Evolutionary conservation across 768 basidiomycete genomes (phyloP), one percentile per base, ranked within the genome.

Genomic region (Xanthoconium stramineum): DNA sequence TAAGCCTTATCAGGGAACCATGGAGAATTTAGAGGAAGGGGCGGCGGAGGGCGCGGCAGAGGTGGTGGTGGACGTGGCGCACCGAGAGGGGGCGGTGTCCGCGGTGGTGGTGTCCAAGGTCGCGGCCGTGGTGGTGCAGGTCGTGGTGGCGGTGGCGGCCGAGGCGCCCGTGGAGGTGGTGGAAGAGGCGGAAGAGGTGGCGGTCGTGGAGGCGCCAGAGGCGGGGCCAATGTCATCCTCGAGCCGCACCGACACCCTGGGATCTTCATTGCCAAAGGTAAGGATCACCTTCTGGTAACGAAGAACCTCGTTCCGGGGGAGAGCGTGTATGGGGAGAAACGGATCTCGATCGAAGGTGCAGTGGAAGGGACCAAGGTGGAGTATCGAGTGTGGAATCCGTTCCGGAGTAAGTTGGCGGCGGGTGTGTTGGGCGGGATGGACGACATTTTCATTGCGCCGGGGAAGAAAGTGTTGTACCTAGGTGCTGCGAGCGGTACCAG

Each of bases 311-410:
- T 91, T 39, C 97, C 97, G 2, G 97, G 97, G 45, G 97, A 98
- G 70, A 89, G 90, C 8, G 96, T 99, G 11, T 99, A 99, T 72
- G 97, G 97, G 58, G 97, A 99, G 75, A 99, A 99, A 79, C 82
- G 96, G 69, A 94, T 98, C 73, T 84, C 88, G 15, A 83, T 98
- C 66, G 92, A 94, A 14, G 77, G 75, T 19, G 85, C 80, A 43
- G 82, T 79, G 19, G 89, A 88, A 43, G 88, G 82, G 42, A 89
- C 88, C 56, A 99, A 99, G 78, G 80, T 85, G 61, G 97, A 99
- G 75, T 99, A 98, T 75, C 82, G 97, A 53, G 97, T 99, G 32
- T 99, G 97, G 97, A 99, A 99, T 78, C 97, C 97, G 46, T 99
- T 99, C 85, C 83, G 97, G 62, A 86, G 83, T 69, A 99, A 98